phyloP scores from a whole-genome alignment of 2,329 filamentous ascomycete genomes.

The Monascus ruber region DNA sequence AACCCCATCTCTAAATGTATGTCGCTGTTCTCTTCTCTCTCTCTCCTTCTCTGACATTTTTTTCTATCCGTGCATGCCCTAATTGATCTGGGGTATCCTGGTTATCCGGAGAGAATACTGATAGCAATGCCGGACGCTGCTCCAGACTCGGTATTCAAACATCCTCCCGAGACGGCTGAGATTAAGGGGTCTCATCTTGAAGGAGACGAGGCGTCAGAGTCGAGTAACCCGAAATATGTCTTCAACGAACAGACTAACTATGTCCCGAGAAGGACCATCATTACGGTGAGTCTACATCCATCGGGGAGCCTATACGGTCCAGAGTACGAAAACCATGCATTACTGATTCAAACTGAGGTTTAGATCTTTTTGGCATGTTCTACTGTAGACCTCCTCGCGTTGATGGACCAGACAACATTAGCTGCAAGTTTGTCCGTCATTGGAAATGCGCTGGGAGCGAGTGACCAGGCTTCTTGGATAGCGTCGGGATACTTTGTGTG shows the following conservation, averaged over 20 bases:
- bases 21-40: too few species aligned
- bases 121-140: not conserved
- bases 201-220: too few species aligned
- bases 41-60: too few species aligned
- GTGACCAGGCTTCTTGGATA: slow-evolving; percentile 44
- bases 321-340: too few species aligned
- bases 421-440: slow-evolving; percentile 46
- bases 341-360: not conserved
- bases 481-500: slow-evolving; percentile 47
- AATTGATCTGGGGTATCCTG: too few species aligned
- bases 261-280: slow-evolving; percentile 40
- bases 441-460: slow-evolving; percentile 39
- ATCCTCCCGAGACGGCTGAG: too few species aligned
- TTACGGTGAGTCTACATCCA: slow-evolving; percentile 31
- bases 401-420: slow-evolving; percentile 49
- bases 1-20: too few species aligned
- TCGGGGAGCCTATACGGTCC: not conserved
- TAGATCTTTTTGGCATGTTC: slow-evolving; percentile 49
- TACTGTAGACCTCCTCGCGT: slow-evolving; percentile 43
- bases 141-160: not conserved
- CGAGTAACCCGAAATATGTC: slow-evolving; percentile 3
- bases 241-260: slow-evolving; percentile 50
- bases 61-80: too few species aligned
- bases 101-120: too few species aligned
- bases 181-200: too few species aligned